phyloP scores from a whole-genome alignment of 2,329 filamentous ascomycete species.

The Fusarium sarcochroum region DNA sequence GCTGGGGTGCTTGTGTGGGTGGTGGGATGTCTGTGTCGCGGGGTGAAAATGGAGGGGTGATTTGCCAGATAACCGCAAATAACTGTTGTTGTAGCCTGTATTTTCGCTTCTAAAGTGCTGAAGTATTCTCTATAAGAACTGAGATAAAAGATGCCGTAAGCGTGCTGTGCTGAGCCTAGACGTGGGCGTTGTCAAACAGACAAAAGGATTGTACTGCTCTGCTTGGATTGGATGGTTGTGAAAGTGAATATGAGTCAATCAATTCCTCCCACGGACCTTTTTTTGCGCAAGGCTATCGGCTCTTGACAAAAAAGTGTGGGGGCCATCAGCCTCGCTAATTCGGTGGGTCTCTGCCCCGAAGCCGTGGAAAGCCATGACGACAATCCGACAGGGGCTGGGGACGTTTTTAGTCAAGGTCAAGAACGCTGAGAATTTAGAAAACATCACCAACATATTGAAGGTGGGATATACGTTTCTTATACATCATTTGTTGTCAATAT shows the following conservation, averaged over 20 bases:
- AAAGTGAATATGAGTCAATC: constrained; percentile 46
- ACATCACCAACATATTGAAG: not conserved
- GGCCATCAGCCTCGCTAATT: constrained; percentile 41
- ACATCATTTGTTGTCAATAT: not conserved
- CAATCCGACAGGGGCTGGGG: constrained; percentile 20
- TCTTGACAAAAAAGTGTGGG: constrained; percentile 32
- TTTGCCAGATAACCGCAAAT: constrained; percentile 19
- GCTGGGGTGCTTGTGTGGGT: constrained; percentile 38
- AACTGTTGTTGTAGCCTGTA: not conserved
- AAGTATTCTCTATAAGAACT: not conserved
- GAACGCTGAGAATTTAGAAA: not conserved
- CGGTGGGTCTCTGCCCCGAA: constrained; percentile 20
- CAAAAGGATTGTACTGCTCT: constrained; percentile 28
- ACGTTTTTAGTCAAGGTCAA: not conserved
- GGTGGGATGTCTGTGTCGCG: constrained; percentile 32
- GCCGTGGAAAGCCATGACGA: constrained; percentile 33
- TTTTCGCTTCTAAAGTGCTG: not conserved
- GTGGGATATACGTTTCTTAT: constrained; percentile 7
- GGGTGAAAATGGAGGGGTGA: constrained; percentile 40
- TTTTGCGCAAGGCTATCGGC: constrained; percentile 48
- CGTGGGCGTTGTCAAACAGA: constrained; percentile 20
- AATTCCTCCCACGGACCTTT: constrained; percentile 41
- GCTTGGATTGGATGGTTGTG: constrained; percentile 24
- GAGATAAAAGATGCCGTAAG: not conserved
- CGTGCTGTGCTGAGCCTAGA: constrained; percentile 7